Percentiles rank a stretch among this genome's conserved stretches.
Conservation (phyloP, 2,329 filamentous ascomycete species). For the Orbilia ellipsospora region DNA sequence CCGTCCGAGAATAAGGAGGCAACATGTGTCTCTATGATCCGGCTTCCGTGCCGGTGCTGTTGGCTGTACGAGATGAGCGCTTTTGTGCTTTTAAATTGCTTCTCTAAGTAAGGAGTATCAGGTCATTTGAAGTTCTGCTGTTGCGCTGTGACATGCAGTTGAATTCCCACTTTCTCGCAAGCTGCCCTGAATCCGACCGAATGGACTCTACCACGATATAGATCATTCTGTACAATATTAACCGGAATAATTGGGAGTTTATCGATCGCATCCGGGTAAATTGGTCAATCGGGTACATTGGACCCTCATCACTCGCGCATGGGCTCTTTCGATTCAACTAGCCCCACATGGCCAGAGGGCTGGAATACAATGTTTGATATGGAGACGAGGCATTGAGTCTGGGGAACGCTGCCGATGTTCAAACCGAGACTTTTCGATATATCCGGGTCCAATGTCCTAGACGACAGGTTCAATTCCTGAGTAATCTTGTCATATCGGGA, state of each 20-base stretch:
- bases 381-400: not conserved
- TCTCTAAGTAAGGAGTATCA: constrained; percentile 17
- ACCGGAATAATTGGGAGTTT: too few species aligned
- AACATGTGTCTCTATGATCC: not conserved
- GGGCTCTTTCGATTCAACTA: too few species aligned
- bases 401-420: too few species aligned
- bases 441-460: not conserved
- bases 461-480: not conserved
- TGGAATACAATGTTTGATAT: not conserved
- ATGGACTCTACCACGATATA: too few species aligned
- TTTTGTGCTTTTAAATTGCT: constrained; percentile 13
- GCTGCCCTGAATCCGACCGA: too few species aligned
- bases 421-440: constrained; percentile 4
- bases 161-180: constrained; percentile 4
- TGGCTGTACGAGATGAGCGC: constrained; percentile 6
- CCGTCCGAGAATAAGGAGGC: constrained; percentile 11
- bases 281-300: too few species aligned
- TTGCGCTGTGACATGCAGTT: constrained; percentile 33
- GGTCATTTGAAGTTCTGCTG: constrained; percentile 4
- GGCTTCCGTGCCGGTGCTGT: constrained; percentile 9
- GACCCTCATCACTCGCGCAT: too few species aligned
- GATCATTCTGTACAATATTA: too few species aligned
- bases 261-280: too few species aligned
- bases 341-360: too few species aligned
- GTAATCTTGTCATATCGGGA: constrained; percentile 26